Evolutionary conservation across 1,139 yeast genomes (phyloP).

Genomic region (Pneumocystis oryctolagi): DNA sequence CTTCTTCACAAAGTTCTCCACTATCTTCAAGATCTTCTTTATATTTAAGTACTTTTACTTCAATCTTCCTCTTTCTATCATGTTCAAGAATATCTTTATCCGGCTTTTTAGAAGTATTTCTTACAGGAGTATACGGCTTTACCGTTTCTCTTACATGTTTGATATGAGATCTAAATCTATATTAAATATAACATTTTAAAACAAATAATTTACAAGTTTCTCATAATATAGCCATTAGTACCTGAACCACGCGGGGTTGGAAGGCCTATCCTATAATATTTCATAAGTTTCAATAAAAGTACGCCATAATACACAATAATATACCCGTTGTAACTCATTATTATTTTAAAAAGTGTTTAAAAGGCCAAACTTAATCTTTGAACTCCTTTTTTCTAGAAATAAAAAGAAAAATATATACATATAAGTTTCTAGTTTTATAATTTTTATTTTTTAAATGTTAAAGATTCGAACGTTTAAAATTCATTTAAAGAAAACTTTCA

Average conservation of each 20-base stretch:
- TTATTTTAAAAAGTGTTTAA: neutral
- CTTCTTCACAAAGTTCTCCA: conserved; percentile 22
- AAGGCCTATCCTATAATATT: conserved; percentile 50
- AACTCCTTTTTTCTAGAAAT: neutral
- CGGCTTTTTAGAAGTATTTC: conserved; percentile 19
- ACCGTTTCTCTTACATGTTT: conserved; percentile 15
- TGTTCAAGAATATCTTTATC: conserved; percentile 34
- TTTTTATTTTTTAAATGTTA: too few species aligned
- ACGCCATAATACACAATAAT: neutral
- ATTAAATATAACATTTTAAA: conserved; percentile 20
- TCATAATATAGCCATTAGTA: conserved; percentile 55
- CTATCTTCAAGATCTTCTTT: conserved; percentile 43
- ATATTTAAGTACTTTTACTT: conserved; percentile 40
- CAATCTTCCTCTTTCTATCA: conserved; percentile 35
- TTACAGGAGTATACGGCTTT: conserved; percentile 16
- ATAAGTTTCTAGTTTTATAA: neutral
- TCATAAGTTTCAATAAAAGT: neutral
- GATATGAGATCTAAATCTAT: conserved; percentile 24
- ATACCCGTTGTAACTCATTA: neutral
- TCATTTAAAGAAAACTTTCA: too few species aligned
- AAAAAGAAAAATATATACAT: neutral
- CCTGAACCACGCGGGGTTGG: conserved; percentile 56
- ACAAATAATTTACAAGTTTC: conserved; percentile 23
- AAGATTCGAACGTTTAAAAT: too few species aligned
- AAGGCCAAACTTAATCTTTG: neutral